Evolutionary conservation across 2,329 filamentous ascomycete genomes (phyloP).

Genomic region (Penicillium italicum): DNA sequence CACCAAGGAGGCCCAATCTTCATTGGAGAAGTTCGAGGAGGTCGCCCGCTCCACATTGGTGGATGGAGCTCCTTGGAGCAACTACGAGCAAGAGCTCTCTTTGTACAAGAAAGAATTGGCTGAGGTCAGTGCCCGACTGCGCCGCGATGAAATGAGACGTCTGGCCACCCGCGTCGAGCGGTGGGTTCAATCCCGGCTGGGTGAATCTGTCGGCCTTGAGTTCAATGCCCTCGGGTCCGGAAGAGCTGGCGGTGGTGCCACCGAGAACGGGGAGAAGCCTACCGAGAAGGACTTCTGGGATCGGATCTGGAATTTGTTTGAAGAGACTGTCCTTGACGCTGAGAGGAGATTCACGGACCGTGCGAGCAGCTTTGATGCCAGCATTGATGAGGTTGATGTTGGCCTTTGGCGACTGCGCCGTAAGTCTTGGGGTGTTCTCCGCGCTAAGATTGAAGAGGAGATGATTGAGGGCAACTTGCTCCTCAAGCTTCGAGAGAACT

Average conservation of each 20-base stretch:
- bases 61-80: slow-evolving; percentile 78
- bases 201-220: slow-evolving; percentile 83
- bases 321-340: slow-evolving; percentile 75
- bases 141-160: slow-evolving; percentile 94
- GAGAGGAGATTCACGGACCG: slow-evolving; percentile 81
- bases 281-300: slow-evolving; percentile 91
- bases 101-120: slow-evolving; percentile 89
- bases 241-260: slow-evolving; percentile 74
- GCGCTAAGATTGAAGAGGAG: slow-evolving; percentile 91
- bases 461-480: slow-evolving; percentile 97
- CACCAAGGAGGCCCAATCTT: slow-evolving; percentile 71
- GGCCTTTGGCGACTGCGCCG: slow-evolving; percentile 88
- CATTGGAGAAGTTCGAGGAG: slow-evolving; percentile 69
- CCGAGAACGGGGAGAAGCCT: slow-evolving; percentile 71
- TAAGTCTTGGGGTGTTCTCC: slow-evolving; percentile 90
- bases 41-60: slow-evolving; percentile 73
- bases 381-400: slow-evolving; percentile 82
- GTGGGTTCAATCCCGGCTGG: slow-evolving; percentile 84
- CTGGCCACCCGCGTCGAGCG: slow-evolving; percentile 86
- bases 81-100: slow-evolving; percentile 73
- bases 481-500: slow-evolving; percentile 93
- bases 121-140: slow-evolving; percentile 75
- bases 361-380: slow-evolving; percentile 91
- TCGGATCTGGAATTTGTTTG: slow-evolving; percentile 85
- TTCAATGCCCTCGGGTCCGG: slow-evolving; percentile 95